Evolutionary conservation across 192 early-diverging fungal species (phyloP).

Genomic region (Phlyctochytrium bullatum): DNA sequence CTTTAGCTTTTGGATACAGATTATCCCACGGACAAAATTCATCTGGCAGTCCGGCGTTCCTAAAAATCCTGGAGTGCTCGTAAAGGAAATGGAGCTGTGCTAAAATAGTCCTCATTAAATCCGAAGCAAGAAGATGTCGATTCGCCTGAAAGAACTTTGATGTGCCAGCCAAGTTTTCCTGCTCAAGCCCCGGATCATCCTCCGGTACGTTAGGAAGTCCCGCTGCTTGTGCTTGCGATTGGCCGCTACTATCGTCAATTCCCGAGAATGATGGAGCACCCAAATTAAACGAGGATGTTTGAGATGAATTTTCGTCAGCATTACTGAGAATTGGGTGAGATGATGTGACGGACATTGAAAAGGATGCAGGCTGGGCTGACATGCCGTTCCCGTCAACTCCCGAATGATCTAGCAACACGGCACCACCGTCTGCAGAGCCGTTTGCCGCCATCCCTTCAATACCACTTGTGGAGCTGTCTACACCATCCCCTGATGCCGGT

Average conservation of each 20-base stretch:
- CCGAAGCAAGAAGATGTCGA: constrained; percentile 46
- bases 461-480: background rate
- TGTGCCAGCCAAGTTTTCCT: constrained; percentile 35
- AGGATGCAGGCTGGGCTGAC: background rate
- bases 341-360: background rate
- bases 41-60: constrained; percentile 28
- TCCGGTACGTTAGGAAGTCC: constrained; percentile 5
- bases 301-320: no score
- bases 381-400: background rate
- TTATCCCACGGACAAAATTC: constrained; percentile 60
- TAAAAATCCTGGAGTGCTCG: constrained; percentile 41
- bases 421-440: background rate
- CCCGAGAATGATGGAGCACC: constrained; percentile 11
- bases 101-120: constrained; percentile 46
- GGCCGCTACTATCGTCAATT: constrained; percentile 5
- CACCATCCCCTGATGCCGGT: background rate
- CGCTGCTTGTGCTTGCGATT: background rate
- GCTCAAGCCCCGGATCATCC: constrained; percentile 26
- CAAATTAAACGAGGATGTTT: constrained; percentile 1
- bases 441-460: background rate
- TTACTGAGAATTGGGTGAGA: background rate
- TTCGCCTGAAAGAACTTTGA: constrained; percentile 54
- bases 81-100: constrained; percentile 49
- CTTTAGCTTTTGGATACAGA: constrained; percentile 61
- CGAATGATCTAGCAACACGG: background rate